Evolutionary conservation across 2,329 filamentous ascomycete genomes (phyloP).

Genomic region (Fusarium palustre): DNA sequence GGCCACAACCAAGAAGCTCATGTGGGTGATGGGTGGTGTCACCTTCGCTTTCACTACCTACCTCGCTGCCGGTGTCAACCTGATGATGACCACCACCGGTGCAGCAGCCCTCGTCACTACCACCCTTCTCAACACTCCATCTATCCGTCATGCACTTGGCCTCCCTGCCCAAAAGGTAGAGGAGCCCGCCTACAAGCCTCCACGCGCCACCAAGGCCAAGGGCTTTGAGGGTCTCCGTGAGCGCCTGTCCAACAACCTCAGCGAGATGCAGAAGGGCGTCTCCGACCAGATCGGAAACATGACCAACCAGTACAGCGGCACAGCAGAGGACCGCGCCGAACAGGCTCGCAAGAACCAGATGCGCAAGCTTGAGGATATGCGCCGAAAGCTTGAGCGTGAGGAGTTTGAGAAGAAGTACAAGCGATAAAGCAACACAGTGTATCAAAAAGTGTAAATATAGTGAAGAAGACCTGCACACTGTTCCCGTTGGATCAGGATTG

Average conservation of each 20-base stretch:
- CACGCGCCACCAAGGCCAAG: constrained; percentile 43
- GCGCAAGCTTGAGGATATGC: constrained; percentile 52
- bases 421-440: constrained; percentile 38
- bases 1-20: constrained; percentile 57
- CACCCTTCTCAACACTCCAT: constrained; percentile 53
- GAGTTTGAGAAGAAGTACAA: constrained; percentile 59
- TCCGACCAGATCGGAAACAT: constrained; percentile 51
- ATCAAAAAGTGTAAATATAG: constrained; percentile 38
- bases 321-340: constrained; percentile 52
- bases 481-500: constrained; percentile 23
- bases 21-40: constrained; percentile 57
- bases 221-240: constrained; percentile 48
- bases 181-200: constrained; percentile 52
- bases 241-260: constrained; percentile 50
- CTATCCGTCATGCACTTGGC: constrained; percentile 54
- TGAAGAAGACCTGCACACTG: constrained; percentile 23
- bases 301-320: constrained; percentile 51
- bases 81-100: constrained; percentile 59
- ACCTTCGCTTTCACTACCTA: constrained; percentile 60
- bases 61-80: constrained; percentile 62
- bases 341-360: constrained; percentile 52
- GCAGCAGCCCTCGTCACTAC: constrained; percentile 54
- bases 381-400: constrained; percentile 52
- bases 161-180: constrained; percentile 53
- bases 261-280: constrained; percentile 55